A percentile compares a stretch with the other conserved stretches of the same genome.
These are phyloP conservation scores for Diospyros kaki DNA, from an alignment of 148 eudicot genomes.

Conservation along the genomic window DNA sequence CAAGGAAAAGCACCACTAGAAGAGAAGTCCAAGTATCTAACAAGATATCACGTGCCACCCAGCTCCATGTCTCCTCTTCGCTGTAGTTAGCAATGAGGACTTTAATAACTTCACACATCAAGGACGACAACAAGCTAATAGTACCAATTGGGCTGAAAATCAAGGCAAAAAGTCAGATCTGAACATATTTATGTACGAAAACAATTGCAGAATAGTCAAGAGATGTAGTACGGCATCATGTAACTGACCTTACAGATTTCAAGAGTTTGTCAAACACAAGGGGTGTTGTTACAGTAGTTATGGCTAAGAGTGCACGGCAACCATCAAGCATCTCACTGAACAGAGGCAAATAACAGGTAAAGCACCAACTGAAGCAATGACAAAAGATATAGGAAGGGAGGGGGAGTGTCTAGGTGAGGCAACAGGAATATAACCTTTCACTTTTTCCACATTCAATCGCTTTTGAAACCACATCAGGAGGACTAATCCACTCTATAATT, in stretches of 20 bases:
- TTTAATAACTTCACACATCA: conserved; percentile 86
- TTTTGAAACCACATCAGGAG: conserved; percentile 64
- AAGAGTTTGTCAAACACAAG: conserved; percentile 65
- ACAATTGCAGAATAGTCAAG: background rate
- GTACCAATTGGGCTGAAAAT: conserved; percentile 89
- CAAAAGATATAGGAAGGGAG: background rate
- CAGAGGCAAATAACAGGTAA: conserved; percentile 11
- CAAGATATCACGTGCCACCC: conserved; percentile 92
- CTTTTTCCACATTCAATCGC: conserved; percentile 80
- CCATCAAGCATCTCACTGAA: conserved; percentile 99
- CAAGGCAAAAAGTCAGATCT: conserved; percentile 8
- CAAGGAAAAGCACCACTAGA: conserved; percentile 40
- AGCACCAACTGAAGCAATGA: background rate
- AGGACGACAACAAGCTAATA: conserved; percentile 62
- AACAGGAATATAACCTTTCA: conserved; percentile 61
- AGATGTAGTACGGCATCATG: background rate
- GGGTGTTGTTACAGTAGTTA: conserved; percentile 81
- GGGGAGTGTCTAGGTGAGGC: background rate
- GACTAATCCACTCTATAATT: conserved; percentile 80
- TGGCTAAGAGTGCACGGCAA: conserved; percentile 82
- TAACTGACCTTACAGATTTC: conserved; percentile 70
- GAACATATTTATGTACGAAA: background rate
- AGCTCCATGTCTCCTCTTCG: conserved; percentile 98
- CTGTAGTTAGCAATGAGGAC: conserved; percentile 53
- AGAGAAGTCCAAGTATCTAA: conserved; percentile 93